Base-by-base conservation (phyloP, 805 yeast species). In the Candida piceae region DNA sequence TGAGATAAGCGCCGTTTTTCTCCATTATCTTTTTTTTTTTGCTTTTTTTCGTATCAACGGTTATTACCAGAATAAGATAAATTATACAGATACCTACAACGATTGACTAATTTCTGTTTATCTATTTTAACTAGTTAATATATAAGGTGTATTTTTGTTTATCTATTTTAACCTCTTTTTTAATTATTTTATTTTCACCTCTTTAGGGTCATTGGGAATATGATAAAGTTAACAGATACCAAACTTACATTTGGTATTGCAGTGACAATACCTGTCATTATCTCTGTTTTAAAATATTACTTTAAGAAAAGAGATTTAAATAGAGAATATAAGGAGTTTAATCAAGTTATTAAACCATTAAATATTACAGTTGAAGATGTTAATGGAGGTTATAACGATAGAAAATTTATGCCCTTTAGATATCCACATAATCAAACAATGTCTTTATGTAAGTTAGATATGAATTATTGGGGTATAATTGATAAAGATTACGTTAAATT, bases 351-450 rank as follows among this genome's bases (percentile, higher is more conserved):
- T 7, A 29, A 3, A 2, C 54, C 56, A 2, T 28, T 49, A 5
- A 17, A 36, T 11, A 30, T 51, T 4, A 45, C 53, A 1, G 48
- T 51, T 1, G 50, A 46, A 23, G 37, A 40, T 13, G 34, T 53
- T 11, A 27, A 25, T 4, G 30, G 23, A 16, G 48, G 49, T 1
- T 49, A 48, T 29, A 17, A 28, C 7, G 75, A 69, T 44, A 55
- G 75, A 40, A 74, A 74, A 1, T 72, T 74, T 70, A 62, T 75
- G 57, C 76, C 76, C 2, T 70, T 72, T 43, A 57, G 77, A 42
- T 71, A 71, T 69, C 77, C 77, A 3, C 67, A 70, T 43, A 72
- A 70, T 42, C 77, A 72, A 47, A 72, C 76, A 6, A 72, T 72
- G 77, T 65, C 75, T 1, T 61, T 71, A 10, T 68, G 64, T 49